phyloP scores from a whole-genome alignment of 768 basidiomycete species.

The Termitomyces sp. region DNA sequence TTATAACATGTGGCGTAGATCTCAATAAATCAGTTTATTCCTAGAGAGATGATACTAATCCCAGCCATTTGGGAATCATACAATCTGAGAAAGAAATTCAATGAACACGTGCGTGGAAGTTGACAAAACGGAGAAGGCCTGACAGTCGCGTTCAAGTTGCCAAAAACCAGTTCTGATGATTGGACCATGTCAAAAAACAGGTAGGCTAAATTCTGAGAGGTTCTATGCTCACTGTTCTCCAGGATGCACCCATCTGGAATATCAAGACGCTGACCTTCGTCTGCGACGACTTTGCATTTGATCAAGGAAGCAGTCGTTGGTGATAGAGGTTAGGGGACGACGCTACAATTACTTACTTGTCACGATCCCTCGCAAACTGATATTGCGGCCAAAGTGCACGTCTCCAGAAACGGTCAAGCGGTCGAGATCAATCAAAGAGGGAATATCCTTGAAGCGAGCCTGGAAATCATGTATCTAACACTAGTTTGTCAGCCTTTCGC shows the following conservation, averaged over 20 bases:
- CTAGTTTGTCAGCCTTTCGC: not conserved
- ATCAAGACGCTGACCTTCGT: constrained; percentile 60
- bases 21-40: not conserved
- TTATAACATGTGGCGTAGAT: not conserved
- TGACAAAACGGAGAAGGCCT: constrained; percentile 9
- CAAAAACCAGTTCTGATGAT: constrained; percentile 59
- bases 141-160: constrained; percentile 72
- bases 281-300: constrained; percentile 40
- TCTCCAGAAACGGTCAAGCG: constrained; percentile 79
- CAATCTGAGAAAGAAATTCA: not conserved
- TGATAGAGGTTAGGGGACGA: not conserved
- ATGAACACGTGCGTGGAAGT: not conserved
- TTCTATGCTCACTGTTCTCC: constrained; percentile 41
- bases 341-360: constrained; percentile 36
- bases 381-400: constrained; percentile 67
- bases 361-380: constrained; percentile 73
- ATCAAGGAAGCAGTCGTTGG: not conserved
- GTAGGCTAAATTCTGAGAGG: not conserved
- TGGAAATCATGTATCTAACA: constrained; percentile 62
- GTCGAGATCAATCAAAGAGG: constrained; percentile 72
- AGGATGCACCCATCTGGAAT: constrained; percentile 62
- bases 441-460: constrained; percentile 77
- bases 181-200: not conserved
- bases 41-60: not conserved
- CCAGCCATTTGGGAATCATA: not conserved